These are phyloP conservation scores for Acacia concinna DNA, from an alignment of 331 rosid genomes.

Conservation along the genomic window DNA sequence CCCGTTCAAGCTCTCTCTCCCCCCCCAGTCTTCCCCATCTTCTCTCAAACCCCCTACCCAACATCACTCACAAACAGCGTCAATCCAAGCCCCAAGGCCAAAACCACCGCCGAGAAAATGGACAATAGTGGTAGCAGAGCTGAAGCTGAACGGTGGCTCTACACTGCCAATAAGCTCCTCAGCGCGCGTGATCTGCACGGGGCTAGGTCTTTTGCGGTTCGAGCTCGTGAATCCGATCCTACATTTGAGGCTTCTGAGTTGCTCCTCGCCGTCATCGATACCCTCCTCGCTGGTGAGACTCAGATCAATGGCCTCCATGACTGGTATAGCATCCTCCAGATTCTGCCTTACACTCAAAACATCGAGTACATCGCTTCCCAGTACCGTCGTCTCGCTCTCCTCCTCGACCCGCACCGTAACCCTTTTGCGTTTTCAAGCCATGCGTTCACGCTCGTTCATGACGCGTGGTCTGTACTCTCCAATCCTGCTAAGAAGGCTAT, in stretches of 20 bases:
- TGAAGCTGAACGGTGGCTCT: conserved; percentile 86
- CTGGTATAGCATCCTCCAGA: conserved; percentile 68
- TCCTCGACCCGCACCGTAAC: conserved; percentile 69
- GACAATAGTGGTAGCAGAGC: conserved; percentile 49
- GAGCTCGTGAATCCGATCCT: conserved; percentile 86
- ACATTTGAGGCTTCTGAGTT: conserved; percentile 63
- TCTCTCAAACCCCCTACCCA: background rate
- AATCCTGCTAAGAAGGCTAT: conserved; percentile 56
- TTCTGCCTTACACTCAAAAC: conserved; percentile 57
- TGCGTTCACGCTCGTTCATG: conserved; percentile 70
- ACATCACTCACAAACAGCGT: background rate
- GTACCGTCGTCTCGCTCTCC: conserved; percentile 70
- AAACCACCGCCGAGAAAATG: conserved; percentile 28
- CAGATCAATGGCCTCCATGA: conserved; percentile 63
- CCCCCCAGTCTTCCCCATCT: background rate
- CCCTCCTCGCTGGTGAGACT: conserved; percentile 61
- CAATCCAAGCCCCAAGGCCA: background rate
- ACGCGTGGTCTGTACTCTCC: conserved; percentile 80
- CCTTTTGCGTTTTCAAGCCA: conserved; percentile 60
- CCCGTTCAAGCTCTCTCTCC: background rate
- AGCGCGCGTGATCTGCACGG: conserved; percentile 78
- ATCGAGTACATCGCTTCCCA: conserved; percentile 69
- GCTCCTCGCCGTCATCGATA: conserved; percentile 73
- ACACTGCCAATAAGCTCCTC: conserved; percentile 75
- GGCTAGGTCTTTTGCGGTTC: conserved; percentile 75